These are phyloP conservation scores for Jatropha podagrica DNA, from an alignment of 441 rosid genomes.

Conservation along the genomic window DNA sequence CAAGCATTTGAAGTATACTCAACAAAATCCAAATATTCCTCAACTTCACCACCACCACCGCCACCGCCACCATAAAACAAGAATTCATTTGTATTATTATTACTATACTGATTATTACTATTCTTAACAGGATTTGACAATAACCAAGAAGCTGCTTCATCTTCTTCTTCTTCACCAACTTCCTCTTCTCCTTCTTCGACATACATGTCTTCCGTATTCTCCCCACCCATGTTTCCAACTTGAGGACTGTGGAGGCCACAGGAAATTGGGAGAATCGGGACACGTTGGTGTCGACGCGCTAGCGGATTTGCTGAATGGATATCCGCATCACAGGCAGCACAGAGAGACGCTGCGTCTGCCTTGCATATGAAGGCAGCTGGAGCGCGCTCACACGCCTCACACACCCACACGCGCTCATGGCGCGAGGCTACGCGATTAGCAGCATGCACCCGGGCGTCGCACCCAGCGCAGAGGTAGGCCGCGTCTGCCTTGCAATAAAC, in stretches of 20 bases:
- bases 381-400: constrained; percentile 77
- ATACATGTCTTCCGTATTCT: constrained; percentile 34
- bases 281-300: constrained; percentile 87
- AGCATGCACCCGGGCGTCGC: constrained; percentile 70
- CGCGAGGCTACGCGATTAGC: constrained; percentile 81
- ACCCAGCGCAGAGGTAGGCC: constrained; percentile 66
- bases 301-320: constrained; percentile 94
- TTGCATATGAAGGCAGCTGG: constrained; percentile 88
- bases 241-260: constrained; percentile 34
- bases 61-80: constrained; percentile 44
- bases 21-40: constrained; percentile 73
- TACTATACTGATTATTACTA: constrained; percentile 24
- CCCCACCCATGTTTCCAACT: constrained; percentile 27
- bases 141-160: constrained; percentile 87
- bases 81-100: constrained; percentile 40
- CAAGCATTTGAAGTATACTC: constrained; percentile 62
- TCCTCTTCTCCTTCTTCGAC: constrained; percentile 40
- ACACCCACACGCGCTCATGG: constrained; percentile 83
- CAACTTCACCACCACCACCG: constrained; percentile 35
- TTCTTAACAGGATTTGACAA: constrained; percentile 51
- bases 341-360: constrained; percentile 93
- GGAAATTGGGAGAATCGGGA: constrained; percentile 67
- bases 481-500: constrained; percentile 84
- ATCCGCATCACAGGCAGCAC: constrained; percentile 72
- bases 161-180: constrained; percentile 54